Evolutionary conservation across 2,329 filamentous ascomycete genomes (phyloP), one percentile per base, ranked within the genome.

Genomic region (Colletotrichum sp.): DNA sequence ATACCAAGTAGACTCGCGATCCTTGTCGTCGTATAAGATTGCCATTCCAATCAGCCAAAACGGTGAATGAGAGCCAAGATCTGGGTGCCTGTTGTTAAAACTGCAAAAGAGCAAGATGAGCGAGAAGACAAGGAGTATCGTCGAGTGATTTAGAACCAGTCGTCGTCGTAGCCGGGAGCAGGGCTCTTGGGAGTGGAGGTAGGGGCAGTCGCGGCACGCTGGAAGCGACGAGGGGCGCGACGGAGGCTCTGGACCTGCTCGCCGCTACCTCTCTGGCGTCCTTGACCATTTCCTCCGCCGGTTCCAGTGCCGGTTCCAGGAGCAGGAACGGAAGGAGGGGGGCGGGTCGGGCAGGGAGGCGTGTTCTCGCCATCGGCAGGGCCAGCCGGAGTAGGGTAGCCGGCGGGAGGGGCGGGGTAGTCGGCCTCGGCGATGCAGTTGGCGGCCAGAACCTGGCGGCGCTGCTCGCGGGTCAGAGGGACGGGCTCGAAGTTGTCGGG

Each of bases 101-200:
- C 57, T 26, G 34, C 34, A 36, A 36, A 36, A 8, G 7, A 63
- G 28, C 28, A 28, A n/a, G 12, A 24, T 32, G 28, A 18, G 52
- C 26, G 12, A 59, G 49, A 21, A 36, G 5, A 10, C 16, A 24
- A 4, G 8, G n/a, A 8, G 12, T 0, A 24, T 15, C 4, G 8
- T 3, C 26, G n/a, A 52, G 44, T 64, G 9, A 26, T 13, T 69
- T 30, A 74, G 59, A 76, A 74, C 74, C 74, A 76, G 28, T 74
- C 74, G 9, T 49, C 74, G 10, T 69, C 74, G 30, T 76, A 74
- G 65, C 74, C 74, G 13, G 74, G 64, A 7, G 70, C 70, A 59
- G 73, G 73, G 18, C 70, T 76, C 39, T 62, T 63, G 52, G 69
- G 55, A 15, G 70, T 70, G 7, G 73, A 9, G n/a, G n/a, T 52